phyloP scores from a whole-genome alignment of 257 asterid genomes.

The Solanum corneliomulleri region DNA sequence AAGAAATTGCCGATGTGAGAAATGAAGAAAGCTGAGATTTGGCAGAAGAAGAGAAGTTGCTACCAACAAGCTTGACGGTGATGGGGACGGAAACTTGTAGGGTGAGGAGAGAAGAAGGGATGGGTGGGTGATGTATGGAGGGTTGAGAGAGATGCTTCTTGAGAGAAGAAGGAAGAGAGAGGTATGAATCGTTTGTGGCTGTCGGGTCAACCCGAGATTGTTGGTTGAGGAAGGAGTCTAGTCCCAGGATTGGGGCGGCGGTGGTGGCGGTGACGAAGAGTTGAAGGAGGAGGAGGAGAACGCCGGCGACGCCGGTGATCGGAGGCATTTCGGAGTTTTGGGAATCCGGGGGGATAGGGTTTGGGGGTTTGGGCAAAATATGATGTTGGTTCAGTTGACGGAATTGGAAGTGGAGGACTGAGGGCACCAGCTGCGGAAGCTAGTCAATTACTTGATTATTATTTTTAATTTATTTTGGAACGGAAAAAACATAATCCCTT shows the following conservation, averaged over 20 bases:
- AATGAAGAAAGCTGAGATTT: conserved; percentile 50
- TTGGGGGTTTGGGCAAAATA: background rate
- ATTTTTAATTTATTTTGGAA: background rate
- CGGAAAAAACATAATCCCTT: background rate
- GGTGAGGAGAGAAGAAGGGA: conserved; percentile 47
- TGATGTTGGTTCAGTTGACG: background rate
- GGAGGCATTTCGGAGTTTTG: conserved; percentile 21
- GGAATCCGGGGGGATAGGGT: background rate
- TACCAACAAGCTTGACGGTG: conserved; percentile 66
- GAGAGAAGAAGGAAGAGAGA: conserved; percentile 43
- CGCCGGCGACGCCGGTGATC: conserved; percentile 23
- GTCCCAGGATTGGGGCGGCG: conserved; percentile 52
- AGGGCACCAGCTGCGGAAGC: background rate
- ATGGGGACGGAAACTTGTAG: conserved; percentile 56
- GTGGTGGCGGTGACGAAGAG: conserved; percentile 6
- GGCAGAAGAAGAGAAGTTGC: conserved; percentile 58
- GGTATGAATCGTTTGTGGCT: conserved; percentile 58
- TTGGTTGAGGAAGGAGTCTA: conserved; percentile 64
- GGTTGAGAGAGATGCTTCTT: conserved; percentile 41
- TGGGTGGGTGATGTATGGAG: conserved; percentile 23
- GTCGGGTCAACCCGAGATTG: conserved; percentile 58
- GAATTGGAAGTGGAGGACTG: background rate
- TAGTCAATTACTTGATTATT: background rate
- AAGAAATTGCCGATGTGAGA: conserved; percentile 55
- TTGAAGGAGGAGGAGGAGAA: conserved; percentile 18